A percentile compares a stretch with the other conserved stretches of the same genome.
These are phyloP conservation scores for Arachis hypogaea DNA, from an alignment of 306 rosid genomes.

Conservation along the genomic window DNA sequence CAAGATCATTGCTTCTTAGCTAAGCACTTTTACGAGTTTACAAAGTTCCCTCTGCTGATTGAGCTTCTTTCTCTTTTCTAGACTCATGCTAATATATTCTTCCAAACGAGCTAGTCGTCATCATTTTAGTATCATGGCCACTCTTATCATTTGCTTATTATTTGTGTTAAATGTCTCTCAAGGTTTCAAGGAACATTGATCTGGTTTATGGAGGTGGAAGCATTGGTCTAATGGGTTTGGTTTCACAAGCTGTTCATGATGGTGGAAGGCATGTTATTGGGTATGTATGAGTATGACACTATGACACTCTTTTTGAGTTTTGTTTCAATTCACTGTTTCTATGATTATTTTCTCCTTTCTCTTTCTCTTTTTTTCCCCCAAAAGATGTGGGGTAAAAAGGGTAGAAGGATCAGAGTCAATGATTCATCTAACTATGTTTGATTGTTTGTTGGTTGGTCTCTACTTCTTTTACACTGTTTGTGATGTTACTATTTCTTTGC, in stretches of 20 bases:
- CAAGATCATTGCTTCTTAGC: neutral
- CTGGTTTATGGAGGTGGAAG: conserved; percentile 99
- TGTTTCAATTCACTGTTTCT: neutral
- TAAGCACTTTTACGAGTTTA: conserved; percentile 11
- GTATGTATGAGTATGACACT: conserved; percentile 37
- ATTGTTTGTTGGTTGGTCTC: neutral
- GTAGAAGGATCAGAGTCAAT: conserved; percentile 37
- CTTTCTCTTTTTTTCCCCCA: conserved; percentile 16
- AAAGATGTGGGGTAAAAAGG: conserved; percentile 42
- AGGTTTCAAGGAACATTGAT: conserved; percentile 96
- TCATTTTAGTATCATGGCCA: conserved; percentile 29
- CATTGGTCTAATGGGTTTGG: conserved; percentile 97
- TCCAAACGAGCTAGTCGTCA: conserved; percentile 18
- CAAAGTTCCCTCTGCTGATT: conserved; percentile 32
- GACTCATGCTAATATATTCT: neutral
- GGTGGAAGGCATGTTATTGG: conserved; percentile 99
- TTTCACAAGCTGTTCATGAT: conserved; percentile 99
- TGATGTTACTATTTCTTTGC: conserved; percentile 75
- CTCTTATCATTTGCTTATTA: conserved; percentile 1
- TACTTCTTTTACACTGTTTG: conserved; percentile 51
- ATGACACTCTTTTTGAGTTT: neutral
- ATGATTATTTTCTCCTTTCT: conserved; percentile 7
- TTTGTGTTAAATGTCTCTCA: neutral
- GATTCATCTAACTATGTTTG: conserved; percentile 34
- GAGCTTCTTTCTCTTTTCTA: conserved; percentile 16